Conservation (phyloP, 805 yeast species). For the Yamadazyma sp. region DNA sequence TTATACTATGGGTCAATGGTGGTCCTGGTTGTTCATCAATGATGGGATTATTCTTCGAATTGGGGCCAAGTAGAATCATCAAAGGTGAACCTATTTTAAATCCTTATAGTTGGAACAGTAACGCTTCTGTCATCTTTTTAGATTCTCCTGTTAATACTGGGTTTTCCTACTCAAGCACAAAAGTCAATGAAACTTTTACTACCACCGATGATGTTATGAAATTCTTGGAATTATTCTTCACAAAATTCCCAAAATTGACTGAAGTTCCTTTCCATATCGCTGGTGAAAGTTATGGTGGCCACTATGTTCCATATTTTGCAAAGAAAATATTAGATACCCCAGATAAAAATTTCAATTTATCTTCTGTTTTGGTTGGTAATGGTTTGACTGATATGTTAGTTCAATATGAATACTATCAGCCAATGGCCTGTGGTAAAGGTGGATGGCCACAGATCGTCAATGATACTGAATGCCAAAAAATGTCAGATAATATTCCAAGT, state of each 20-base stretch:
- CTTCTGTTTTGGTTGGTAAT: conserved; percentile 83
- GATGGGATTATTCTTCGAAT: conserved; percentile 27
- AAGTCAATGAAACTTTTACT: conserved; percentile 5
- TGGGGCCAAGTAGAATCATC: conserved; percentile 25
- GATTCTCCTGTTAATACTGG: conserved; percentile 27
- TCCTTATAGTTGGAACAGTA: conserved; percentile 28
- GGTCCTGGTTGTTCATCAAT: conserved; percentile 30
- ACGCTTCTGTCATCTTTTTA: conserved; percentile 36
- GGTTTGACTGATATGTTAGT: conserved; percentile 80
- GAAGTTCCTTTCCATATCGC: conserved; percentile 26
- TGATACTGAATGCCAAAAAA: conserved; percentile 22
- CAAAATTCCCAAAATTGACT: conserved; percentile 22
- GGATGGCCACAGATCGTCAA: conserved; percentile 24
- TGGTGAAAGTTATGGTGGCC: conserved; percentile 43
- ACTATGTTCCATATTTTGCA: conserved; percentile 42
- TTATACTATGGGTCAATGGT: conserved; percentile 29
- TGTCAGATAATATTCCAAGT: conserved; percentile 17
- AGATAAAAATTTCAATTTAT: conserved; percentile 45
- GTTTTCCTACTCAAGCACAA: conserved; percentile 21
- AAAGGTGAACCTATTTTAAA: conserved; percentile 21
- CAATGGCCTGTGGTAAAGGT: conserved; percentile 78
- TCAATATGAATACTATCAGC: conserved; percentile 71
- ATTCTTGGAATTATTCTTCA: conserved; percentile 28
- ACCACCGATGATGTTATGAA: conserved; percentile 18
- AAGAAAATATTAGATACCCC: conserved; percentile 34